Conservation (phyloP, 2,329 filamentous ascomycete genomes). For the Mycosphaerella sp. region DNA sequence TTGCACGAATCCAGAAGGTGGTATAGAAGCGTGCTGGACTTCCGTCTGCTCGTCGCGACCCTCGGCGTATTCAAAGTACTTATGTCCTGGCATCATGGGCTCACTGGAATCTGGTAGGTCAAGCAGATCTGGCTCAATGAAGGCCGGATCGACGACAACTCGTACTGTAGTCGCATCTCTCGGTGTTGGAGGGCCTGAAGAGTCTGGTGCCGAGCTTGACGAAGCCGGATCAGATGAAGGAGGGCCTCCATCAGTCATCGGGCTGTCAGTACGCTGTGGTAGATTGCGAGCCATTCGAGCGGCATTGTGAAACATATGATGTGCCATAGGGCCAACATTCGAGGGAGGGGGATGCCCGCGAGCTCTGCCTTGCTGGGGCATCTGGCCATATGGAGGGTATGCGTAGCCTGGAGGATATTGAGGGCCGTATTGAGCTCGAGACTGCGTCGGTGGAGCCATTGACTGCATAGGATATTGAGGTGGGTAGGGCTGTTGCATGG, state of each 20-base stretch:
- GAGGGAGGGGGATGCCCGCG: constrained; percentile 22
- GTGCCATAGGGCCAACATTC: constrained; percentile 27
- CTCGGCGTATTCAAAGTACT: constrained; percentile 34
- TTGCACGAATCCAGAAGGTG: constrained; percentile 38
- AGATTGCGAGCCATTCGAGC: constrained; percentile 30
- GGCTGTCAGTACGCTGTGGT: constrained; percentile 32
- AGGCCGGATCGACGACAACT: constrained; percentile 32
- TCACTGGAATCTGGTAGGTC: constrained; percentile 35
- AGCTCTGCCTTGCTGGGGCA: constrained; percentile 21
- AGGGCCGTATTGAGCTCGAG: constrained; percentile 14
- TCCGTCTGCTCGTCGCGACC: constrained; percentile 34
- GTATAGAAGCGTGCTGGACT: constrained; percentile 29
- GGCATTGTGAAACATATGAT: constrained; percentile 33
- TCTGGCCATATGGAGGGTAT: constrained; percentile 21
- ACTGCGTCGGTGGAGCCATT: constrained; percentile 10
- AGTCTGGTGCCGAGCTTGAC: constrained; percentile 36
- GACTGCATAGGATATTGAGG: constrained; percentile 21
- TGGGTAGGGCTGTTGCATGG: constrained; percentile 19
- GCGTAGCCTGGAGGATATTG: constrained; percentile 23
- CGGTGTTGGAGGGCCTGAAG: constrained; percentile 38
- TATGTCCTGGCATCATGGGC: constrained; percentile 30
- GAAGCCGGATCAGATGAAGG: constrained; percentile 42
- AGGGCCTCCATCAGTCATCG: constrained; percentile 36
- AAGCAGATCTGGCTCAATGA: constrained; percentile 32
- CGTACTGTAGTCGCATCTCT: constrained; percentile 35